These are phyloP conservation scores for Hymenoscyphus fraxineus DNA, from an alignment of 2,329 filamentous ascomycete genomes.

Conservation along the genomic window DNA sequence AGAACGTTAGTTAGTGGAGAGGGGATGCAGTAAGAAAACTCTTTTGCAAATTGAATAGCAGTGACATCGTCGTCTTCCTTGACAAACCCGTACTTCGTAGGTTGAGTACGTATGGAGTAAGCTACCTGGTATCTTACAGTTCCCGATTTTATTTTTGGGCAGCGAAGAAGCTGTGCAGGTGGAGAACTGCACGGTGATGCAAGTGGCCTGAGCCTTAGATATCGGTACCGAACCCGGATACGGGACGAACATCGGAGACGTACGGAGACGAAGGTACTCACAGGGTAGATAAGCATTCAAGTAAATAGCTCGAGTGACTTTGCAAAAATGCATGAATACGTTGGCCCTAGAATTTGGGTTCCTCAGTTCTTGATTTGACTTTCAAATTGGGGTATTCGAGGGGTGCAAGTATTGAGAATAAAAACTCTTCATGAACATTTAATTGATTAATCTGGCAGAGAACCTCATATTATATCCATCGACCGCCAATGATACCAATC, in stretches of 20 bases:
- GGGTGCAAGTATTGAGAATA: too few species aligned
- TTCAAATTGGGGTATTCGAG: too few species aligned
- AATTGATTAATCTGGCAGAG: not conserved
- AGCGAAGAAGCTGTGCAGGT: conserved; percentile 3
- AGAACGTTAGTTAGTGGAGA: not conserved
- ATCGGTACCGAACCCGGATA: not conserved
- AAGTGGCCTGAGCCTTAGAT: conserved; percentile 8
- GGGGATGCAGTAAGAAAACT: conserved; percentile 1
- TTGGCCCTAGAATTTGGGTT: too few species aligned
- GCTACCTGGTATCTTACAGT: not conserved
- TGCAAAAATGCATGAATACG: too few species aligned
- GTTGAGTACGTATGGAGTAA: too few species aligned
- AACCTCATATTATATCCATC: not conserved
- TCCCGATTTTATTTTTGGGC: conserved; percentile 6
- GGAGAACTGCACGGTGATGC: conserved; percentile 21
- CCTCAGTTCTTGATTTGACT: too few species aligned
- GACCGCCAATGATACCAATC: not conserved
- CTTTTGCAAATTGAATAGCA: not conserved
- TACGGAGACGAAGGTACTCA: too few species aligned
- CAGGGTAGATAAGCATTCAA: too few species aligned
- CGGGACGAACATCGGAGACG: not conserved
- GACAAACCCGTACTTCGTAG: not conserved
- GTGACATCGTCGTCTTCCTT: not conserved
- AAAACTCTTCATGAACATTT: too few species aligned
- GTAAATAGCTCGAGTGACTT: too few species aligned